Percentiles rank a stretch among this genome's conserved stretches.
Conservation (phyloP, 495 filamentous ascomycete genomes). For the Trichoderma gamsii region DNA sequence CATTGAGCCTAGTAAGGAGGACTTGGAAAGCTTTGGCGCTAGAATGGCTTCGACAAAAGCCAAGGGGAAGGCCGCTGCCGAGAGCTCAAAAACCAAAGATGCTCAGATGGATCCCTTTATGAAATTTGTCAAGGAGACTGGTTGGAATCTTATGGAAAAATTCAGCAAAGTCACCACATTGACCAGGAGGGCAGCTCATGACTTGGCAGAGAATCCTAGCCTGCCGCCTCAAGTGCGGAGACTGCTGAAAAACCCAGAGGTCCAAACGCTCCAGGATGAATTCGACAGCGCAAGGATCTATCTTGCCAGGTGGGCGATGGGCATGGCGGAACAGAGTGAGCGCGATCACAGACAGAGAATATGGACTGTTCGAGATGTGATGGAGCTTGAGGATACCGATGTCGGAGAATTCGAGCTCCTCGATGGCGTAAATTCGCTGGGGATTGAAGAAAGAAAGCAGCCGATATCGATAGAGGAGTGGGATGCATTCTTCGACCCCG, state of each 20-base stretch:
- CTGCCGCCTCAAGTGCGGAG: conserved; percentile 80
- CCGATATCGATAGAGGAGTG: conserved; percentile 78
- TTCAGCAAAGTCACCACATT: conserved; percentile 95
- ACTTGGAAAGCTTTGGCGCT: conserved; percentile 72
- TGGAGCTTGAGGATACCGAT: conserved; percentile 88
- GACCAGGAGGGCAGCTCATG: conserved; percentile 83
- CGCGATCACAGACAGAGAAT: conserved; percentile 74
- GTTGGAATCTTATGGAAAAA: conserved; percentile 93
- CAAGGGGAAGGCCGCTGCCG: not conserved
- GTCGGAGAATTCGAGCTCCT: conserved; percentile 95
- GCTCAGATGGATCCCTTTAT: conserved; percentile 92
- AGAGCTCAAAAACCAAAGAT: conserved; percentile 34
- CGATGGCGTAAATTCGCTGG: conserved; percentile 69
- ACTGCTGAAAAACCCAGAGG: conserved; percentile 85
- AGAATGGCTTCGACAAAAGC: conserved; percentile 39
- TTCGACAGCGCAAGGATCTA: conserved; percentile 95
- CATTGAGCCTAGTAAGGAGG: conserved; percentile 78
- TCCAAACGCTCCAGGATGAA: conserved; percentile 90
- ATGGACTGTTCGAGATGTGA: conserved; percentile 86
- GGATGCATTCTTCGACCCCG: conserved; percentile 73
- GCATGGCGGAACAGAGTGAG: conserved; percentile 93
- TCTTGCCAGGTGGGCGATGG: conserved; percentile 96
- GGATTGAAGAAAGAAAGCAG: conserved; percentile 66
- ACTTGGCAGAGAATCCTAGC: conserved; percentile 81
- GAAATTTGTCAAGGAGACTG: conserved; percentile 90